Base-by-base conservation (phyloP, 768 basidiomycete genomes). In the button mushroom (Agaricus bisporus) region DNA sequence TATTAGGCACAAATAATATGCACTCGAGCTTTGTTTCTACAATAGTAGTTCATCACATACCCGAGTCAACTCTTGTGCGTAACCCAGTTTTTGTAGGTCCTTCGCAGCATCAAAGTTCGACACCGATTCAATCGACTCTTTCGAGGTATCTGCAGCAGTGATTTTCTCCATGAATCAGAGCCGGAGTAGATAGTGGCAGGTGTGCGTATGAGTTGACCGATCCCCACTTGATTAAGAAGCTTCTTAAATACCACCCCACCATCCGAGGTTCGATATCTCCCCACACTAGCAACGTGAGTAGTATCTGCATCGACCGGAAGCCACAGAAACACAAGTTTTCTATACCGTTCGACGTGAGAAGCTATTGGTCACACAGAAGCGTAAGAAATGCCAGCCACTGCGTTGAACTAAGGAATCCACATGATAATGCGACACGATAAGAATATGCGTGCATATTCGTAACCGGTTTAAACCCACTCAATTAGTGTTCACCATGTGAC, bases 1-100 rank as follows among this genome's bases (percentile, higher is more conserved):
- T 41, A 20, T 4, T 14, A 37, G 8, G 5, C 11, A 32, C 2
- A 6, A 11, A 8, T 32, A 3, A 7, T 32, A 32, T 32, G 2
- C 25, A 17, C 15, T 7, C 9, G 9, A 11, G 43, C 32, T 42
- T 28, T 49, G 5, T 41, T 20, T 17, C 18, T 8, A 44, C 18
- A 18, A 45, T 4, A 10, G 8, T 11, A 15, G 46, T 28, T 46
- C 59, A 38, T 43, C 8, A 50, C 66, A n/a, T 58, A 81, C 82
- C 56, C 79, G 70, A 1, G 72, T 70, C 65, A 83, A 69, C 59
- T 82, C 79, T 55, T 82, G 78, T 47, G 70, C 68, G 63, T 83
- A 83, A 1, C 81, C 81, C 46, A 83, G 66, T 53, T 74, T 72
- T 61, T 80, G 67, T n/a, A 80, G 61, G 26, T 69, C 72, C 51